Conservation (phyloP, 1,139 yeast genomes). For the Geotrichum reessii region DNA sequence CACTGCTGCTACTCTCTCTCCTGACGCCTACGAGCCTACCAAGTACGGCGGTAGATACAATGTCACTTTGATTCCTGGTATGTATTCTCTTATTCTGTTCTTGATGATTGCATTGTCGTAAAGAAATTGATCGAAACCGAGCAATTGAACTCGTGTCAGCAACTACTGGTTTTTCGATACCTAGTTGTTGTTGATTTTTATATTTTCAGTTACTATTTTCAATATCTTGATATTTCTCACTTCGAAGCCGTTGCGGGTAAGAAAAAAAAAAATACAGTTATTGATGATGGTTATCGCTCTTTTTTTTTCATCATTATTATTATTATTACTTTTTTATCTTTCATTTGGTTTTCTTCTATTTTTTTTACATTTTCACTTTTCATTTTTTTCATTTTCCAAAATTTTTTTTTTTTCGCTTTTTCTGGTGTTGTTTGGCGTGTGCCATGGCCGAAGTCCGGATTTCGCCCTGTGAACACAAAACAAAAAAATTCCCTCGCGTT, state of each 20-base stretch:
- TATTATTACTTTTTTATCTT: too few relatives aligned
- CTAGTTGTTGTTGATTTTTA: background rate
- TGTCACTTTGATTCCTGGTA: constrained; percentile 86
- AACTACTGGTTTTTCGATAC: background rate
- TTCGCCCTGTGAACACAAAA: background rate
- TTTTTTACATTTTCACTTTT: background rate
- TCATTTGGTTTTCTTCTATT: background rate
- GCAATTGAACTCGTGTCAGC: background rate
- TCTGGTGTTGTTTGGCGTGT: background rate
- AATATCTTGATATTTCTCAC: background rate
- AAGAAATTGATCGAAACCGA: background rate
- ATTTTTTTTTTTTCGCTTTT: background rate
- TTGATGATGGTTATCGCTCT: background rate
- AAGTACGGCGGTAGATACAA: constrained; percentile 93
- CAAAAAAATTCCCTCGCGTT: background rate
- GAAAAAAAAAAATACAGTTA: background rate
- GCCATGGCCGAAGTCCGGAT: constrained; percentile 10
- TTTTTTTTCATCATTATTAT: too few relatives aligned
- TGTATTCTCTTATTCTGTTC: constrained; percentile 18
- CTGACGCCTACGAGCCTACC: constrained; percentile 56
- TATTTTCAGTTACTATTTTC: background rate
- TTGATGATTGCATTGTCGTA: background rate
- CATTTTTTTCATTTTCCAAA: background rate
- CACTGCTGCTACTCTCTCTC: constrained; percentile 24
- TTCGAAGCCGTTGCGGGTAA: background rate